A percentile compares a stretch with the other conserved stretches of the same genome.
Evolutionary conservation across 208 protist species (phyloP).

Genomic region (Leishmania gerbilli): DNA sequence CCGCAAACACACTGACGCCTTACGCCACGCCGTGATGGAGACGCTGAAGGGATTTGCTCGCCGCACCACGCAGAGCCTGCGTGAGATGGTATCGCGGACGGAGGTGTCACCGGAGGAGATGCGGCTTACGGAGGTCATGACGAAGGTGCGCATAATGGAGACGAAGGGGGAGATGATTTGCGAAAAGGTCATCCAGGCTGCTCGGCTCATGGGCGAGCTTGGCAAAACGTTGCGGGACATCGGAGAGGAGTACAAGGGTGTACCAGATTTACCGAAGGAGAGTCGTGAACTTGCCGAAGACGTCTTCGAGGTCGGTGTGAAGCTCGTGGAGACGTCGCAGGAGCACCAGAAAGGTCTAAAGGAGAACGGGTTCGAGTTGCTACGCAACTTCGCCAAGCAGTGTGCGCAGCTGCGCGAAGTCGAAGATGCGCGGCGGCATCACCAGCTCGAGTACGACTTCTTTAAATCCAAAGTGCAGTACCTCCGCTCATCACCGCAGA

Average conservation of each 20-base stretch:
- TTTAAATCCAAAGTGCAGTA: conserved; percentile 74
- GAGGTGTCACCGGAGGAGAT: conserved; percentile 45
- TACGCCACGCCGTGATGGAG: conserved; percentile 40
- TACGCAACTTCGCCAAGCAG: conserved; percentile 53
- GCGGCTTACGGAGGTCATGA: conserved; percentile 37
- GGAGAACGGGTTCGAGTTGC: conserved; percentile 58
- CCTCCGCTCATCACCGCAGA: conserved; percentile 47
- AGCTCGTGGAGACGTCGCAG: conserved; percentile 49
- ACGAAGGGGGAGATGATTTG: conserved; percentile 47
- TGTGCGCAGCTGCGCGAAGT: conserved; percentile 50
- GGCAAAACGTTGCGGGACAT: conserved; percentile 66
- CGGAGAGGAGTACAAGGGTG: conserved; percentile 64
- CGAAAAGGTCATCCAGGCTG: conserved; percentile 55
- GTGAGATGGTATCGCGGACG: conserved; percentile 55
- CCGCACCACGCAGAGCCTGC: conserved; percentile 79
- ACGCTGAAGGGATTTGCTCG: conserved; percentile 72
- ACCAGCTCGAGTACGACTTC: conserved; percentile 82
- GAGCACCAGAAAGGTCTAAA: conserved; percentile 67
- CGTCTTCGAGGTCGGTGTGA: conserved; percentile 50
- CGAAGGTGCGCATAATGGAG: conserved; percentile 55
- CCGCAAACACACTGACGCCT: neutral
- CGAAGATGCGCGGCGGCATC: conserved; percentile 54
- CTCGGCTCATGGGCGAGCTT: conserved; percentile 74
- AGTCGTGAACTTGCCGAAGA: conserved; percentile 57
- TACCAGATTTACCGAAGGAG: conserved; percentile 60